phyloP scores from a whole-genome alignment of 2,329 filamentous ascomycete species.

The Trichoderma polysporum region DNA sequence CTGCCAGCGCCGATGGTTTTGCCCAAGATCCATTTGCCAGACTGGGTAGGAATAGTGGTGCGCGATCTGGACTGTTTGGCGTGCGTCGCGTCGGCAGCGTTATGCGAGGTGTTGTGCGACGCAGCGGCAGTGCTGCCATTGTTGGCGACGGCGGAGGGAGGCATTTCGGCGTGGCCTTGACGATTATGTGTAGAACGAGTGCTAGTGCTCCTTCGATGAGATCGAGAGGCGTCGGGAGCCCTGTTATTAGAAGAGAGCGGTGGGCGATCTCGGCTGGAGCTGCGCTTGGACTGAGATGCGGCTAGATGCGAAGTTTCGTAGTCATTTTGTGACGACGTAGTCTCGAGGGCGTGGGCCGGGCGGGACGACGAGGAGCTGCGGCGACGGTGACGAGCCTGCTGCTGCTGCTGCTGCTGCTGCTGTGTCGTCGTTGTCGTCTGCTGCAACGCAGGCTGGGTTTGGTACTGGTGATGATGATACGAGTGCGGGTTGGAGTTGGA shows the following conservation, averaged over 20 bases:
- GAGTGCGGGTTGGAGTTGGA: not conserved
- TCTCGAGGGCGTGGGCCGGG: constrained; percentile 41
- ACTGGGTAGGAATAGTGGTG: constrained; percentile 85
- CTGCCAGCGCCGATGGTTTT: constrained; percentile 97
- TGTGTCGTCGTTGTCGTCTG: not conserved
- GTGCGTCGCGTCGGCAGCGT: constrained; percentile 37
- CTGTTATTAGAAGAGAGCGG: constrained; percentile 43
- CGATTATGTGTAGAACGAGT: constrained; percentile 46
- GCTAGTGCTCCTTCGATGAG: constrained; percentile 52
- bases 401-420: constrained; percentile 29
- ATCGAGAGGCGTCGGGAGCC: constrained; percentile 38
- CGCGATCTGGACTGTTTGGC: constrained; percentile 57
- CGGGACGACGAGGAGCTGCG: constrained; percentile 44
- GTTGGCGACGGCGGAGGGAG: constrained; percentile 50
- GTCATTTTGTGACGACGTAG: constrained; percentile 60
- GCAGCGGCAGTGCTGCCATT: constrained; percentile 55
- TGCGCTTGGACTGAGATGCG: constrained; percentile 59
- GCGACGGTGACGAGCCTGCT: constrained; percentile 38
- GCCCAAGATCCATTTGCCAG: constrained; percentile 90
- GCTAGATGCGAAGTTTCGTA: constrained; percentile 70
- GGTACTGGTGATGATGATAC: constrained; percentile 16
- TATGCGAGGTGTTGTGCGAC: constrained; percentile 44
- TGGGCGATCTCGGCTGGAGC: constrained; percentile 62
- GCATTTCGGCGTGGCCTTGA: constrained; percentile 46
- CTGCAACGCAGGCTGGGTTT: constrained; percentile 12